Conservation (phyloP, 2,329 filamentous ascomycete genomes). For the Fusarium citri region DNA sequence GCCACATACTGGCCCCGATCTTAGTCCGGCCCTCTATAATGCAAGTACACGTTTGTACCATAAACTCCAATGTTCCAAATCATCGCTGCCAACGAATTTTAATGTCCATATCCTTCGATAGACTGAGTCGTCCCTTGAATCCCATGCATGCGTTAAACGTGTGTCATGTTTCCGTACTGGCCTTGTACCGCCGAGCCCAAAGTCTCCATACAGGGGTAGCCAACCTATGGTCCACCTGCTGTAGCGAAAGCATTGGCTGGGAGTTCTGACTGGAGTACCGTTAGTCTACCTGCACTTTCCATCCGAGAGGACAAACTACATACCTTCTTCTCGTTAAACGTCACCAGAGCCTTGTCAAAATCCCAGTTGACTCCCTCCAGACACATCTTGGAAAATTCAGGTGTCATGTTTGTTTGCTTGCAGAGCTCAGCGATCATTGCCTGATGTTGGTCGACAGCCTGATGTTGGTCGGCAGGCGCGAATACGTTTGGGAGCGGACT, state of each 20-base stretch:
- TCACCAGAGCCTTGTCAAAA: constrained; percentile 76
- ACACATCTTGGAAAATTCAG: constrained; percentile 83
- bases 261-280: constrained; percentile 55
- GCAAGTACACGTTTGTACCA: constrained; percentile 25
- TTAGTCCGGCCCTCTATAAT: constrained; percentile 22
- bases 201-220: neutral
- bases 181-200: neutral
- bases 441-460: constrained; percentile 69
- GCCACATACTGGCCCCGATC: constrained; percentile 5
- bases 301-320: constrained; percentile 37
- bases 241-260: constrained; percentile 61
- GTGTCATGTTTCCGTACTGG: constrained; percentile 6
- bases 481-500: constrained; percentile 61
- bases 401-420: constrained; percentile 82
- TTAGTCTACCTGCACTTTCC: constrained; percentile 15
- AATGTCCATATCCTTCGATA: constrained; percentile 2
- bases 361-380: constrained; percentile 84
- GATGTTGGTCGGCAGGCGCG: constrained; percentile 61
- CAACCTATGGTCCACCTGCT: constrained; percentile 29
- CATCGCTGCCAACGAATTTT: constrained; percentile 29
- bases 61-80: constrained; percentile 43
- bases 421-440: constrained; percentile 81
- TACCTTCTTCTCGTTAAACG: constrained; percentile 83
- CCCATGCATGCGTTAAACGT: neutral
- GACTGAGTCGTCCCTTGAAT: neutral